Percentiles rank a stretch among this genome's conserved stretches.
Conservation (phyloP, 805 yeast species). For the Candida sonorensis region DNA sequence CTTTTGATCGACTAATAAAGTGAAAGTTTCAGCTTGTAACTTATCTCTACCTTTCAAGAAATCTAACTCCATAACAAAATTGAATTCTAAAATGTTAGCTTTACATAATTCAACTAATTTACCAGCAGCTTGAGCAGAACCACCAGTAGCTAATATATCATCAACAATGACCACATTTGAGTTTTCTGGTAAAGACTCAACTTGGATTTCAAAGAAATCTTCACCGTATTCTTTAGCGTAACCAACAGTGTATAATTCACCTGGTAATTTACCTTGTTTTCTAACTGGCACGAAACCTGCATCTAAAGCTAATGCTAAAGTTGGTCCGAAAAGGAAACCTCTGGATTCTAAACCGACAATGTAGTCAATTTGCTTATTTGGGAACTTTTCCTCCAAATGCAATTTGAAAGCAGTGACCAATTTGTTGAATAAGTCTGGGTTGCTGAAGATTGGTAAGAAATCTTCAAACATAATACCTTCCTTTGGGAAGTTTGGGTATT, state of each 20-base stretch:
- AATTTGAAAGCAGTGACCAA: conserved; percentile 73
- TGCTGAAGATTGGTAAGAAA: conserved; percentile 86
- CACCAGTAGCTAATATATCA: conserved; percentile 97
- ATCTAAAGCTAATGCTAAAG: conserved; percentile 81
- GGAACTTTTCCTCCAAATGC: conserved; percentile 54
- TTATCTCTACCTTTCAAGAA: conserved; percentile 91
- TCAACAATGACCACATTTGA: conserved; percentile 84
- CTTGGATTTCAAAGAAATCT: conserved; percentile 86
- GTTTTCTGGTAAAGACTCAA: conserved; percentile 70
- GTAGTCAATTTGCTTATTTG: conserved; percentile 61
- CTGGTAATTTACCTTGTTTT: conserved; percentile 94
- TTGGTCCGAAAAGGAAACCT: conserved; percentile 95
- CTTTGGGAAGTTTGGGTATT: conserved; percentile 90
- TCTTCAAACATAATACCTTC: conserved; percentile 95
- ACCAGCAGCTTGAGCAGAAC: conserved; percentile 93
- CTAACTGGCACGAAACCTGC: conserved; percentile 95
- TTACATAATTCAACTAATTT: conserved; percentile 62
- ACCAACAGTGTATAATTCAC: conserved; percentile 62
- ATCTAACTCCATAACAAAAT: conserved; percentile 90
- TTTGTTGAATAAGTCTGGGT: conserved; percentile 74
- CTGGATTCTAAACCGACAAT: conserved; percentile 94
- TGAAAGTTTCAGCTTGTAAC: conserved; percentile 81
- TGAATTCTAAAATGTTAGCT: conserved; percentile 71
- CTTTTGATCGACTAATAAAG: conserved; percentile 77
- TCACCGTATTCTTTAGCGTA: conserved; percentile 90